A percentile compares a stretch with the other conserved stretches of the same genome.
phyloP scores from a whole-genome alignment of 1,284 basidiomycete species.

The Rhodotorula glutinis region DNA sequence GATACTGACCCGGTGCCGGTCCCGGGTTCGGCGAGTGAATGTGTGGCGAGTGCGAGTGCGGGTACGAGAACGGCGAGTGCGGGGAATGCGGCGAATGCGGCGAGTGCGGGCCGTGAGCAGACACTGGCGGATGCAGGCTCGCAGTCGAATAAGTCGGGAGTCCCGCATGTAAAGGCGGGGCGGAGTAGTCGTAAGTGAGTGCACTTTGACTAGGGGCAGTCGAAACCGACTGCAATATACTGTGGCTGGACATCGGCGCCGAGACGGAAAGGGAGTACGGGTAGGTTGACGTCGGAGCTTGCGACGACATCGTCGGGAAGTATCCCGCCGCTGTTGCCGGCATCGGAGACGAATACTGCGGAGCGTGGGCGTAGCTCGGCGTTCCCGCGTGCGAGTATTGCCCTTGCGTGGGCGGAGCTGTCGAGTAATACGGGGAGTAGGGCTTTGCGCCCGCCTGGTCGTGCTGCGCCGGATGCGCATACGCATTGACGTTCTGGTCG shows the following conservation, averaged over 20 bases:
- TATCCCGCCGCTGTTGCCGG: not conserved
- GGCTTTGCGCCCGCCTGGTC: slow-evolving; percentile 3
- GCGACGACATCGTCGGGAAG: slow-evolving; percentile 5
- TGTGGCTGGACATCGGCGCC: not conserved
- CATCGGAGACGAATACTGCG: slow-evolving; percentile 1
- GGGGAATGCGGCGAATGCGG: not conserved
- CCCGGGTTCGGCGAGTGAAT: not conserved
- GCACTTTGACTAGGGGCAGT: not conserved
- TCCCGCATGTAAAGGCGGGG: not conserved
- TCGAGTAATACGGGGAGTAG: slow-evolving; percentile 30
- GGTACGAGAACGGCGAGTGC: not conserved
- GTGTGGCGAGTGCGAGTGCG: not conserved
- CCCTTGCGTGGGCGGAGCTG: slow-evolving; percentile 3
- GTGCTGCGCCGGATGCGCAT: slow-evolving; percentile 3
- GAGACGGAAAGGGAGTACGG: not conserved
- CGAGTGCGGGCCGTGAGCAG: not conserved
- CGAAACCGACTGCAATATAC: not conserved
- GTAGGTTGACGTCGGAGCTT: not conserved
- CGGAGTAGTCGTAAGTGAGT: not conserved
- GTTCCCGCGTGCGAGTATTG: slow-evolving; percentile 14
- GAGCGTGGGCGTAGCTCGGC: slow-evolving; percentile 7
- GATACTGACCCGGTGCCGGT: not conserved
- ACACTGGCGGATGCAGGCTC: not conserved
- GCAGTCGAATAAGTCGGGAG: slow-evolving; percentile 2
- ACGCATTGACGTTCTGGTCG: not conserved